Base-by-base conservation (phyloP, 805 yeast species). In the Tetrapisispora nanseiensis region DNA sequence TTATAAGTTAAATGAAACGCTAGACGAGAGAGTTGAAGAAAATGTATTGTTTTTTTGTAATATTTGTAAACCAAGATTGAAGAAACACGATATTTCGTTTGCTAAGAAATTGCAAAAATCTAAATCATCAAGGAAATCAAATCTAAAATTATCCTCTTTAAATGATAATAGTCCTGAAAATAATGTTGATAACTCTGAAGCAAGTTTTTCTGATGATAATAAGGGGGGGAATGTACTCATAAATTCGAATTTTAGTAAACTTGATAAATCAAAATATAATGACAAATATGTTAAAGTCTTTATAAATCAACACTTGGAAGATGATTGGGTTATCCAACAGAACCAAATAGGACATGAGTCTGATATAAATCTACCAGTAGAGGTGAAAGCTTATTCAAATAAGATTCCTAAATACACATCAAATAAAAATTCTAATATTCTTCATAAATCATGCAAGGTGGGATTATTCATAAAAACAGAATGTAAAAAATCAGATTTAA, bases 11-110 rank as follows among this genome's bases (percentile, higher is more conserved):
- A 69, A 69, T 35, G 75, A 80, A 35, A 76, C 75, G 44, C 82
- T 76, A 31, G 80, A 82, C 39, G 92, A 79, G 0, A 95, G 9
- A 13, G 16, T 95, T 0, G 95, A 86, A 43, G 77, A 76, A 41
- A 26, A 26, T 16, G 10, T 23, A 3, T 6, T 16, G n/a, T 89
- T 83, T 57, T 67, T 76, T 23, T 89, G 97, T 57, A 84, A 83
- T 55, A 70, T 70, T 37, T 89, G 97, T 64, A 81, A 80, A 43
- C 75, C 75, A 16, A 61, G 75, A 45, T 27, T 40, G n/a, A 57
- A 61, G 32, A 40, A 33, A 34, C 50, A 73, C 55, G 74, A 74
- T 51, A 65, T 60, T 22, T 65, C 64, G 42, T 56, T 51, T 41
- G 80, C 76, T 6, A 64, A 61, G 43, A 62, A 54, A 38, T 61